Evolutionary conservation across 352 stramenopile species (phyloP), one percentile per base, ranked within the genome.

Genomic region (Sclerospora graminicola): DNA sequence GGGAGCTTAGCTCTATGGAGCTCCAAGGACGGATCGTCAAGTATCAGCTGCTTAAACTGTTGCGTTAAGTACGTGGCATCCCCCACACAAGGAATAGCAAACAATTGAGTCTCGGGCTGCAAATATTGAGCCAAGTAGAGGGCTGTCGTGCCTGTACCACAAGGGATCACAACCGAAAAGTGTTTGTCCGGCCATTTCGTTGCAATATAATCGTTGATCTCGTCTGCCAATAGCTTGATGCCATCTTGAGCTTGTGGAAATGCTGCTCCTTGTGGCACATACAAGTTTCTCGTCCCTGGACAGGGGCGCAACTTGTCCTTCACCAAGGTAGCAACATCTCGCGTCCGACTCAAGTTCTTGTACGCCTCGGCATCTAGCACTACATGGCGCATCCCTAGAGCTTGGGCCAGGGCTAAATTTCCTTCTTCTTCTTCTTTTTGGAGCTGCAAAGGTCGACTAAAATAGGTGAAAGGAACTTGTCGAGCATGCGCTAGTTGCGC

Each of bases 381-480:
- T 7, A 85, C 56, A 46, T 89, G 75, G 5, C 48, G 57, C 81
- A 93, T 93, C 0, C 81, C 78, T 4, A 90, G 51, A 8, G 28
- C 29, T 35, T 44, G 54, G 5, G 78, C 70, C 4, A 58, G 15
- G 1, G 48, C 42, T 6, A 89, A 34, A 34, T 93, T 93, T 6
- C 65, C 60, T 18, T 58, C 20, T 10, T 23, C 3, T 4, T 39
- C 31, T 28, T 63, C n/a, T 11, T 60, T 10, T 18, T 51, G 42
- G 0, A 58, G 21, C 4, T 24, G 38, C 15, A 86, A 26, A 5
- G 48, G 46, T 18, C 76, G 70, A 52, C 68, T 85, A 31, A 90
- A 89, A 43, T 93, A 93, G n/a, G 74, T 88, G 58, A 93, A 93
- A 10, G 81, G 78, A 16, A 86, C 63, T 28, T 34, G 37, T 56